Percentiles rank a stretch among this genome's conserved stretches.
Evolutionary conservation across 768 basidiomycete species (phyloP).

Genomic region (Termitomyces sp.): DNA sequence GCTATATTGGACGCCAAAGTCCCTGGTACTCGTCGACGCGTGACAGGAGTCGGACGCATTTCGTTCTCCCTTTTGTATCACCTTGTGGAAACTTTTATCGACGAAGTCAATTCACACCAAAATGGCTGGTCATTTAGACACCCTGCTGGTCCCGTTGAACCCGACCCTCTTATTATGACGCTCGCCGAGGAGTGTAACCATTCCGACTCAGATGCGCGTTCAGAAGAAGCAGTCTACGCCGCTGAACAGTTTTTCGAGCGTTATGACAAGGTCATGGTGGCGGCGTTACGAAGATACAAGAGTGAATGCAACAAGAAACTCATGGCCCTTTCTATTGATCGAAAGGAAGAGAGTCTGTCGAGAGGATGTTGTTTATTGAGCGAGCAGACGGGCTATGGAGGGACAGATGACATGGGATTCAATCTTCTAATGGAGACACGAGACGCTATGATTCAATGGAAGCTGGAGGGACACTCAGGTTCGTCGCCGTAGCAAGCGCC

Average conservation of each 20-base stretch:
- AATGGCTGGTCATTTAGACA: constrained; percentile 35
- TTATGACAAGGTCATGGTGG: constrained; percentile 35
- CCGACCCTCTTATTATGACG: constrained; percentile 36
- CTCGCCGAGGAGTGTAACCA: constrained; percentile 44
- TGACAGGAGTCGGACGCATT: constrained; percentile 34
- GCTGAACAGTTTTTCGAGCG: constrained; percentile 32
- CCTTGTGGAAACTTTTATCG: constrained; percentile 40
- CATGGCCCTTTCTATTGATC: constrained; percentile 29
- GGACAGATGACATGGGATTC: constrained; percentile 37
- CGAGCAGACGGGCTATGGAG: constrained; percentile 45
- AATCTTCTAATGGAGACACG: constrained; percentile 34
- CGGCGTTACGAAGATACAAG: constrained; percentile 35
- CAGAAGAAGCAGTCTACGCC: constrained; percentile 28
- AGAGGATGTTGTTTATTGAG: constrained; percentile 40
- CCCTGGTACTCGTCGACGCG: constrained; percentile 30
- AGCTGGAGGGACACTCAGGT: constrained; percentile 27
- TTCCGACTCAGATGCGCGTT: constrained; percentile 35
- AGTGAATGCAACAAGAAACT: constrained; percentile 33
- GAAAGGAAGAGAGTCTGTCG: constrained; percentile 34
- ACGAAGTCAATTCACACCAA: constrained; percentile 41
- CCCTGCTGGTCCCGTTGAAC: constrained; percentile 20
- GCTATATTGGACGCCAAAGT: constrained; percentile 34
- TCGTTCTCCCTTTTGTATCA: constrained; percentile 38
- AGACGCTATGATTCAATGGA: constrained; percentile 38
- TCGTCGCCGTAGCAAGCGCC: background rate